Evolutionary conservation across 345 rosid genomes (phyloP), one percentile per base, ranked within the genome.

Genomic region (Microcos paniculata): DNA sequence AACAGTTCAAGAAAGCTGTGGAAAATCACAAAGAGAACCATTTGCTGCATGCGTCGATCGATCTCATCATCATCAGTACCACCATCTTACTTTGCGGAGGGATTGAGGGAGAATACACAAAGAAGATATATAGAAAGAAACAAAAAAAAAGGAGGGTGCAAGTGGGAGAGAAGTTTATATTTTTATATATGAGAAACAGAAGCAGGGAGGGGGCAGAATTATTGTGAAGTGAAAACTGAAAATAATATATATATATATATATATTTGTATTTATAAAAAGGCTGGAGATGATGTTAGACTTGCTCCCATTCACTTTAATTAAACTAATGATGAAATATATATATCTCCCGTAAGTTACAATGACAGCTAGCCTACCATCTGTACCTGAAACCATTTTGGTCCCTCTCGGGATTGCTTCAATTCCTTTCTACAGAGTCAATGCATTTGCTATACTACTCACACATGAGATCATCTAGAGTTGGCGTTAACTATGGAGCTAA

Each of bases 1-100:
- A 10, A 70, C 80, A 59, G 82, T 75, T 78, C 82, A 82, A 75
- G 77, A 78, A 76, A 82, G 75, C 80, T 24, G 82, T 82, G 77
- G 77, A 82, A 82, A 51, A 82, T 73, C 80, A 72, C 74, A 35
- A 45, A 61, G 70, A 57, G 73, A 65, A 40, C 52, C 76, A 40
- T 66, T 66, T 49, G 31, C 42, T 64, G 55, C 38, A 43, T 42
- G 71, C 52, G n/a, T n/a, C n/a, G n/a, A n/a, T n/a, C n/a, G n/a
- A 65, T 66, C 53, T 14, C 35, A 67, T 1, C 35, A 67, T 1
- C 35, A 11, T 24, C 45, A 42, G 9, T 9, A 67, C 38, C 38
- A 6, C 57, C 71, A 24, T 67, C 38, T 67, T 53, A 38, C 38
- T 38, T 40, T 40, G 28, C 4, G 30, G 48, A 40, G 30, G 15